Percentiles rank a stretch among this genome's conserved stretches.
phyloP scores from a whole-genome alignment of 2,329 filamentous ascomycete genomes.

The Lachnellula cervina region DNA sequence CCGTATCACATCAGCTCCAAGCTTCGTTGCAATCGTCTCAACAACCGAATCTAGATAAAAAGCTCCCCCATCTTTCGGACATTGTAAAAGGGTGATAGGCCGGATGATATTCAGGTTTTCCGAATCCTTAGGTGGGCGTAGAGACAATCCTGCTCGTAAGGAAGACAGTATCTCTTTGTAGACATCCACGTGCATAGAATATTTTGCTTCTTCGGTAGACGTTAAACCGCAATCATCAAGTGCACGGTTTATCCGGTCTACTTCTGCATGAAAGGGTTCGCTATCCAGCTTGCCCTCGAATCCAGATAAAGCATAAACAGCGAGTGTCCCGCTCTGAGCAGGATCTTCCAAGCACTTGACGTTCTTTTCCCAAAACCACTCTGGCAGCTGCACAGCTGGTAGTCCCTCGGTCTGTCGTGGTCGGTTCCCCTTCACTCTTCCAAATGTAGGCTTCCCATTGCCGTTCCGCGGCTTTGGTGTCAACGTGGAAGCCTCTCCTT shows the following conservation, averaged over 20 bases:
- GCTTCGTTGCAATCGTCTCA: conserved; percentile 54
- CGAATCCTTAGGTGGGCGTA: conserved; percentile 36
- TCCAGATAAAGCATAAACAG: conserved; percentile 12
- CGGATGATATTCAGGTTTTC: conserved; percentile 40
- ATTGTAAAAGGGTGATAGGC: conserved; percentile 55
- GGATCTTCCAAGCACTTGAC: conserved; percentile 33
- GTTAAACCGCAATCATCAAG: conserved; percentile 14
- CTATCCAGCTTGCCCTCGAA: background rate
- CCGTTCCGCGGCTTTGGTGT: conserved; percentile 11
- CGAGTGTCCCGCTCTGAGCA: conserved; percentile 15
- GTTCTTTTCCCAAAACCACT: conserved; percentile 50
- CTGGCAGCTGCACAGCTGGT: conserved; percentile 51
- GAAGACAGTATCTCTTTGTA: conserved; percentile 40
- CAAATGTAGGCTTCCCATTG: conserved; percentile 14
- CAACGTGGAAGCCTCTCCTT: background rate
- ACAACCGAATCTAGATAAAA: conserved; percentile 56
- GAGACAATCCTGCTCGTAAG: conserved; percentile 45
- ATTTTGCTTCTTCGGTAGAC: conserved; percentile 20
- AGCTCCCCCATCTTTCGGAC: conserved; percentile 51
- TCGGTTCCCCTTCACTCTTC: conserved; percentile 18
- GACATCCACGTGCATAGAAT: conserved; percentile 27
- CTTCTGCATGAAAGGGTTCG: background rate
- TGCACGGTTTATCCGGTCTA: background rate
- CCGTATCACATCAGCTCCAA: conserved; percentile 62
- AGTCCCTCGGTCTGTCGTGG: conserved; percentile 31